A percentile compares a stretch with the other conserved stretches of the same genome.
These are phyloP conservation scores for Dorcoceras hygrometricum DNA, from an alignment of 257 asterid genomes.

Conservation along the genomic window DNA sequence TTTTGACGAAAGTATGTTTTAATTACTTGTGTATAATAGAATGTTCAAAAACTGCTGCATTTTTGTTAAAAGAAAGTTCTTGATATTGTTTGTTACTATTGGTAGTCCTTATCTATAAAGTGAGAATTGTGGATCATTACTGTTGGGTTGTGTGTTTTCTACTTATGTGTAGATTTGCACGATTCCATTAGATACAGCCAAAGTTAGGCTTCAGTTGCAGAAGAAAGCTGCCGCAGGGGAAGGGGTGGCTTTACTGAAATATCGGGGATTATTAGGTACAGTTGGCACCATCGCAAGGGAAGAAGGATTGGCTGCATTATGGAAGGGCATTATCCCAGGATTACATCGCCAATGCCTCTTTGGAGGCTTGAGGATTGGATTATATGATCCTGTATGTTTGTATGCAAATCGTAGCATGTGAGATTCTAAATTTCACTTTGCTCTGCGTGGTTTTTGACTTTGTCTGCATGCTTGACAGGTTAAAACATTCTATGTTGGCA, in stretches of 20 bases:
- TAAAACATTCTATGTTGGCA: slow-evolving; percentile 73
- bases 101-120: not conserved
- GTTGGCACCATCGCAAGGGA: slow-evolving; percentile 96
- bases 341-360: slow-evolving; percentile 89
- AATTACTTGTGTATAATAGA: not conserved
- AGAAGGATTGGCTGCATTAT: slow-evolving; percentile 77
- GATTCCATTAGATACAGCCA: slow-evolving; percentile 92
- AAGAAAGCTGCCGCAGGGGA: slow-evolving; percentile 79
- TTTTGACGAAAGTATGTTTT: not conserved
- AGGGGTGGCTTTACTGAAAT: slow-evolving; percentile 62
- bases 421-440: not conserved
- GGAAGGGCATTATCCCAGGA: slow-evolving; percentile 99
- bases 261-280: slow-evolving; percentile 88
- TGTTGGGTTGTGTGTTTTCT: slow-evolving; percentile 5
- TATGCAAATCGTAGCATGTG: not conserved
- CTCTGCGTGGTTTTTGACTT: slow-evolving; percentile 17
- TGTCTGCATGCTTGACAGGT: slow-evolving; percentile 42
- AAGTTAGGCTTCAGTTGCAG: slow-evolving; percentile 95
- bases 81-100: not conserved
- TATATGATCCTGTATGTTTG: slow-evolving; percentile 85
- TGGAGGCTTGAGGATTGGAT: slow-evolving; percentile 93
- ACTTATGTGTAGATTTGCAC: slow-evolving; percentile 53
- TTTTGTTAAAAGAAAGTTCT: not conserved
- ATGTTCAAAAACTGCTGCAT: not conserved
- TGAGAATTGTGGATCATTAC: not conserved